Evolutionary conservation across 495 filamentous ascomycete genomes (phyloP).

Genomic region (Jackrogersella minutella): DNA sequence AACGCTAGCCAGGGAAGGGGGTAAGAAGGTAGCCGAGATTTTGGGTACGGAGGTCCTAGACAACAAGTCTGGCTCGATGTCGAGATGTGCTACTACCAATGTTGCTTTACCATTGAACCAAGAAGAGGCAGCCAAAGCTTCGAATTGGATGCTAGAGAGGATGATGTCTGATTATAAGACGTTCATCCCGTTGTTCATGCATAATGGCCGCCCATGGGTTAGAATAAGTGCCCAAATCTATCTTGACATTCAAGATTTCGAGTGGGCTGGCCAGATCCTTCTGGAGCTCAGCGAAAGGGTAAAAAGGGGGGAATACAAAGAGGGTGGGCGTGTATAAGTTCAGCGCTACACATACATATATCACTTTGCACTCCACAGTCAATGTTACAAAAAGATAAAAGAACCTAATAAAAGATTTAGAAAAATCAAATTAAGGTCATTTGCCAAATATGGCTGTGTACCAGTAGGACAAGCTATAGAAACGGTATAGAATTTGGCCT

Average conservation of each 20-base stretch:
- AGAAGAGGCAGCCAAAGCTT: constrained; percentile 49
- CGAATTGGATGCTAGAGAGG: constrained; percentile 64
- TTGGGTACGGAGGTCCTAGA: constrained; percentile 78
- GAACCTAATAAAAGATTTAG: no score
- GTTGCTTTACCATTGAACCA: constrained; percentile 72
- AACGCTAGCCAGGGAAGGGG: constrained; percentile 66
- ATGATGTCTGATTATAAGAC: constrained; percentile 70
- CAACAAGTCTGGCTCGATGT: constrained; percentile 57
- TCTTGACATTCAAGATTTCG: constrained; percentile 78
- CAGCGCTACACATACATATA: no score
- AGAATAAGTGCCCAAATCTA: constrained; percentile 83
- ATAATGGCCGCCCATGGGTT: constrained; percentile 69
- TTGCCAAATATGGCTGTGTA: no score
- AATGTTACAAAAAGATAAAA: no score
- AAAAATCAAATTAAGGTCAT: no score
- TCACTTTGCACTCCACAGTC: no score
- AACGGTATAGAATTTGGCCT: no score
- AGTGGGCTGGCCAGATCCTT: constrained; percentile 69
- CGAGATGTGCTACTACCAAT: constrained; percentile 67
- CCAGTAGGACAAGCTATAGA: no score
- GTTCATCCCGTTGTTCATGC: constrained; percentile 69
- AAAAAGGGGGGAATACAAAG: constrained; percentile 59
- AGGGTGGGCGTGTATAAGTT: no score
- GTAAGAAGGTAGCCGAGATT: constrained; percentile 61
- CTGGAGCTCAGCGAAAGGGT: constrained; percentile 69